A percentile compares a stretch with the other conserved stretches of the same genome.
Evolutionary conservation across 108 stramenopile species (phyloP).

Genomic region (Nitzschia sp.): DNA sequence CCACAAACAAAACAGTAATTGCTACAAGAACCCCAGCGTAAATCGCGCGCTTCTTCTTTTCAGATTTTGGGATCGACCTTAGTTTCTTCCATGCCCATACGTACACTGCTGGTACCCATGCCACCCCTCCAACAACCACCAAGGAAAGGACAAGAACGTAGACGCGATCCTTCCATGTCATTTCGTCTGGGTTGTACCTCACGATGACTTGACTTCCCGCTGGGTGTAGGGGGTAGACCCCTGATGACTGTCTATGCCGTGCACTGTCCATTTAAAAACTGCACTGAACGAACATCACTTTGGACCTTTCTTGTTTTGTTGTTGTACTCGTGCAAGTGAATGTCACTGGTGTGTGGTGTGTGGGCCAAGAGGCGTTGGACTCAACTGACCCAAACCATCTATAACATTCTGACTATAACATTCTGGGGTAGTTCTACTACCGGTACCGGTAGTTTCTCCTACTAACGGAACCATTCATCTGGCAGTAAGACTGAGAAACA

Average conservation of each 20-base stretch:
- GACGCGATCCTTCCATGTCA: constrained; percentile 34
- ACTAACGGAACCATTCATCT: no score
- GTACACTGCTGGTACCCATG: constrained; percentile 49
- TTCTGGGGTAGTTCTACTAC: no score
- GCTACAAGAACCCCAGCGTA: constrained; percentile 38
- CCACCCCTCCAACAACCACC: constrained; percentile 47
- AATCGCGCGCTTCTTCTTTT: constrained; percentile 29
- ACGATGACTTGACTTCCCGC: constrained; percentile 34
- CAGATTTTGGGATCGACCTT: constrained; percentile 16
- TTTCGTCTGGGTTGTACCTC: constrained; percentile 16
- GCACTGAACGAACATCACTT: no score
- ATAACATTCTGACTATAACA: no score
- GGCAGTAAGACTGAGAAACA: no score
- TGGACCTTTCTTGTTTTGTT: no score
- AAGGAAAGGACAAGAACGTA: constrained; percentile 36
- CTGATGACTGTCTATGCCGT: constrained; percentile 12
- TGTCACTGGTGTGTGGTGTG: no score
- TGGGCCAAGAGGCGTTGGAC: no score
- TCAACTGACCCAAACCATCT: no score
- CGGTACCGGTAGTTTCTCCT: no score
- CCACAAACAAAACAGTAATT: constrained; percentile 23
- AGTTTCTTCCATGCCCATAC: constrained; percentile 28
- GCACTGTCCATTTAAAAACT: no score
- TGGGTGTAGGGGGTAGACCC: constrained; percentile 42
- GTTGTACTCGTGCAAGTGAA: no score